Evolutionary conservation across 768 basidiomycete genomes (phyloP).

Genomic region (Macrolepiota fuliginosa): DNA sequence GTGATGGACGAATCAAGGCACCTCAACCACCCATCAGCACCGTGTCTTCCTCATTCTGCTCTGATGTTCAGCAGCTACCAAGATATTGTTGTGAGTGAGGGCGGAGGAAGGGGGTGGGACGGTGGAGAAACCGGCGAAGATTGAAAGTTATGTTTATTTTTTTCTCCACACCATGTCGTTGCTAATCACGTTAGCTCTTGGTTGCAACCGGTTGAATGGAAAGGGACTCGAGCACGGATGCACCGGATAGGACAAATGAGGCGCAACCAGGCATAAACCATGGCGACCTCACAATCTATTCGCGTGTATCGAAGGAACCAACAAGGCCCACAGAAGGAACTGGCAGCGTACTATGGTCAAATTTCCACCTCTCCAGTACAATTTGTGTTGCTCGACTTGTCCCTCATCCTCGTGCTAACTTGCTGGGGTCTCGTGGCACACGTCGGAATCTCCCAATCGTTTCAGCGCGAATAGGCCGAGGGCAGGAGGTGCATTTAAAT

Average conservation of each 20-base stretch:
- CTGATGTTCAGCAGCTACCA: too few species aligned
- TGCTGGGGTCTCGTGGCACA: neutral
- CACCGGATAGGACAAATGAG: neutral
- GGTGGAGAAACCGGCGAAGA: too few species aligned
- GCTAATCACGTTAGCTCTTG: neutral
- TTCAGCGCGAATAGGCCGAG: neutral
- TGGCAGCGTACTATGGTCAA: neutral
- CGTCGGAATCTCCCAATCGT: neutral
- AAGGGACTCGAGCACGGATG: neutral
- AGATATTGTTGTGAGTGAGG: too few species aligned
- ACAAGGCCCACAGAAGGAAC: neutral
- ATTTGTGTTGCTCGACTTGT: neutral
- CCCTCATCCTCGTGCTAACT: neutral
- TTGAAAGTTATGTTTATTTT: too few species aligned
- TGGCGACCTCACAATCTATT: neutral
- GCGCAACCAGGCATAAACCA: too few species aligned
- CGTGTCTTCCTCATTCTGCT: too few species aligned
- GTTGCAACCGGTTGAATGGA: neutral
- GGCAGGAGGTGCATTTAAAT: neutral
- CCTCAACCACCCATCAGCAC: too few species aligned
- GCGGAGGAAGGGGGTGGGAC: too few species aligned
- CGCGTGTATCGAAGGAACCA: neutral
- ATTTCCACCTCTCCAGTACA: neutral
- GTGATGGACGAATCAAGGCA: too few species aligned
- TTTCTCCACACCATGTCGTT: too few species aligned